Evolutionary conservation across 2,329 filamentous ascomycete genomes (phyloP).

Genomic region (Truncatella angustata): DNA sequence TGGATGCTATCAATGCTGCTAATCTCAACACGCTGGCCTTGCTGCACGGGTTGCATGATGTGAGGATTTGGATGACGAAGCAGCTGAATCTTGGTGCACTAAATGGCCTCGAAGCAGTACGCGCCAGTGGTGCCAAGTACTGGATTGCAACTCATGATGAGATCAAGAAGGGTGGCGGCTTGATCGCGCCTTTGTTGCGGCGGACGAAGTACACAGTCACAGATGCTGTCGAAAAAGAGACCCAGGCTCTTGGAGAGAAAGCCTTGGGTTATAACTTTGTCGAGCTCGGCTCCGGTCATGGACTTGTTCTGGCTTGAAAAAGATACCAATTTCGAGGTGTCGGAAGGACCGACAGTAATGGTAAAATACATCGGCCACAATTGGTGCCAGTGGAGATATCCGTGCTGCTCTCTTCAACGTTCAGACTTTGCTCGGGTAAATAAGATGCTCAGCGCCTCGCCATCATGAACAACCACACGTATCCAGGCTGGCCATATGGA

Average conservation of each 20-base stretch:
- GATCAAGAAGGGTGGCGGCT: constrained; percentile 55
- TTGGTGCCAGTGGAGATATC: too few species aligned
- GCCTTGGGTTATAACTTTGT: constrained; percentile 44
- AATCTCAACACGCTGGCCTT: constrained; percentile 54
- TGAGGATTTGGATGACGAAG: constrained; percentile 46
- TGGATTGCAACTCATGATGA: constrained; percentile 68
- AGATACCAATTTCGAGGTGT: neutral
- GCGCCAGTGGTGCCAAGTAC: constrained; percentile 52
- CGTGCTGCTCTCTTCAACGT: too few species aligned
- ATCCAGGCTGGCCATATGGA: too few species aligned
- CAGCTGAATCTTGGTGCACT: constrained; percentile 64
- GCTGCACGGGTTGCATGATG: constrained; percentile 63
- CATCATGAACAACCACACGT: too few species aligned
- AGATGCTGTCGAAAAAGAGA: constrained; percentile 39
- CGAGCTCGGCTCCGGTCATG: constrained; percentile 56
- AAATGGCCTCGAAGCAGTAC: constrained; percentile 58
- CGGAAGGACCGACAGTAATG: too few species aligned
- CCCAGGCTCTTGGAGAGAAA: constrained; percentile 24
- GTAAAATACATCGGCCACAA: too few species aligned
- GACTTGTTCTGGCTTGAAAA: constrained; percentile 39
- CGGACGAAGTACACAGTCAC: constrained; percentile 42
- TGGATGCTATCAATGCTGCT: constrained; percentile 41
- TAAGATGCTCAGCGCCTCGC: too few species aligned
- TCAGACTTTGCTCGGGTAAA: too few species aligned
- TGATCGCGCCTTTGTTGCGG: constrained; percentile 52